Base-by-base conservation (phyloP, 306 rosid genomes). In the Carpinus fangiana region DNA sequence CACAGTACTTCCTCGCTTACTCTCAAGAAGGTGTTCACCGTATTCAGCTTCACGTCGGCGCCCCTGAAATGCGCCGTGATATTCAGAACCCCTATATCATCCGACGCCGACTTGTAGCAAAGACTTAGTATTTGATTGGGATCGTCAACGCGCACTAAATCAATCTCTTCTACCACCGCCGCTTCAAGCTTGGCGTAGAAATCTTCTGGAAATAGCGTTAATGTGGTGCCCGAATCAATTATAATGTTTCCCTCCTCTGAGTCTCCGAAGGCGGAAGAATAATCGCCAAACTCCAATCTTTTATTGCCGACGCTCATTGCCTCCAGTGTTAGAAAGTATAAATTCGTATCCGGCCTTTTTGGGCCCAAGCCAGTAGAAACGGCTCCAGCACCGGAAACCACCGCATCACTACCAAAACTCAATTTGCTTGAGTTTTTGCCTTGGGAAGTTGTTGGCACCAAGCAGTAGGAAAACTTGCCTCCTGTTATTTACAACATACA, bases 381-480 rank as follows among this genome's bases (percentile, higher is more conserved):
- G 0, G 69, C 69, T 4, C 57, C 73, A 0, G 59, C 0, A 4
- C 90, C 92, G 0, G 82, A 72, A 34, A 88, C 85, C 0, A 67
- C 9, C 0, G 86, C 87, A 2, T 61, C 65, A 9, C 50, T n/a
- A 2, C 90, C 90, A 11, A 89, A 89, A 23, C 17, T 78, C 16
- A 81, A 21, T 12, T 54, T 72, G 69, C 87, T 80, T 0, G 84
- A 38, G 0, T 0, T 3, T 0, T 36, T 9, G 0, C 14, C 2
- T 0, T 26, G 2, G 2, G 70, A 26, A 0, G 13, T 7, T 0
- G 59, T 0, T 0, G 92, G 83, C 4, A 77, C 28, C 66, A 92
- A 86, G 70, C 97, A 92, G 57, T 92, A 82, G 0, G 93, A 86
- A 66, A 90, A 92, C 46, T 85, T 92, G 0, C 82, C 86, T 0